A percentile compares a stretch with the other conserved stretches of the same genome.
These are phyloP conservation scores for Eucalyptus albens DNA, from an alignment of 345 rosid genomes.

Conservation along the genomic window DNA sequence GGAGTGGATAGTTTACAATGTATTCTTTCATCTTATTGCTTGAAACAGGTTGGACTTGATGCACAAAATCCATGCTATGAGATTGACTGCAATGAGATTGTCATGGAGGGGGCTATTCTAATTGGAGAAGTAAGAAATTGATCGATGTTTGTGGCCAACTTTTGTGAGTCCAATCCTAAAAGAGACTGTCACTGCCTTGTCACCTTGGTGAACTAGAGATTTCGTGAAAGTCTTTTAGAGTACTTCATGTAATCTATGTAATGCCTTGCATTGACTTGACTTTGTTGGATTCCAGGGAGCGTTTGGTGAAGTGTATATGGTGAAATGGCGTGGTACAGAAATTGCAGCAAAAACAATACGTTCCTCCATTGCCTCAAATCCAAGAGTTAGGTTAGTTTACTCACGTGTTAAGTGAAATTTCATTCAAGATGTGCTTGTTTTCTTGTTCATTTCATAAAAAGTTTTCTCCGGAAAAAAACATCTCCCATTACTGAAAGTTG, in stretches of 20 bases:
- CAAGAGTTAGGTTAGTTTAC: constrained; percentile 39
- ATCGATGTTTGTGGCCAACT: background rate
- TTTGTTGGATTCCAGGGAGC: constrained; percentile 25
- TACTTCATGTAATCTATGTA: background rate
- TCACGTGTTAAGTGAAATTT: background rate
- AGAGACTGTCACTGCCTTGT: background rate
- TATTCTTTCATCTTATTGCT: background rate
- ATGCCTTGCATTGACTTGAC: background rate
- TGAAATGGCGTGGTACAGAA: constrained; percentile 61
- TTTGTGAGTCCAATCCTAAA: background rate
- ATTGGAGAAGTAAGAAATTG: constrained; percentile 39
- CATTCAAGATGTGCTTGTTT: background rate
- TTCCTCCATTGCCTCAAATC: constrained; percentile 52
- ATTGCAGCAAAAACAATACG: constrained; percentile 62
- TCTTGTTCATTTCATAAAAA: background rate
- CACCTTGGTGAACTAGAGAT: background rate
- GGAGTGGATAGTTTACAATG: background rate
- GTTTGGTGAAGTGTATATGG: constrained; percentile 50
- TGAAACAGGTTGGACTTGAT: constrained; percentile 39
- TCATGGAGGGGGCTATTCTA: constrained; percentile 29
- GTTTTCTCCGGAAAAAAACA: background rate
- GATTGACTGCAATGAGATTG: constrained; percentile 24
- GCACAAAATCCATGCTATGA: constrained; percentile 34
- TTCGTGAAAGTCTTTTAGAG: background rate
- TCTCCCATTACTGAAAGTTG: background rate